phyloP scores from a whole-genome alignment of 2,329 filamentous ascomycete genomes.

The Zelopaecilomyces penicillatus region DNA sequence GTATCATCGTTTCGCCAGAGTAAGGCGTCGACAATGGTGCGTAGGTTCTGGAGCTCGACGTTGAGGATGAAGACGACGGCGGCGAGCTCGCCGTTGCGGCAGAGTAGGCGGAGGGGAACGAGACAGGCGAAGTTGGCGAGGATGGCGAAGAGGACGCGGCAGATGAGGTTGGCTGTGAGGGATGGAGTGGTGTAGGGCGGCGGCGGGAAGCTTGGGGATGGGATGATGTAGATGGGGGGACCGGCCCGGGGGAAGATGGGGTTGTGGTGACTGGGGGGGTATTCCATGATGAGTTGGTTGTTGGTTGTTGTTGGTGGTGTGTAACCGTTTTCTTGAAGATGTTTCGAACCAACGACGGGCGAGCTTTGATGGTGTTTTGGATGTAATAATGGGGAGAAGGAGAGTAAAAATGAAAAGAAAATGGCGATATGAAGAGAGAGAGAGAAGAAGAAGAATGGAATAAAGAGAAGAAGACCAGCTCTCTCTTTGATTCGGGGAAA shows the following conservation, averaged over 20 bases:
- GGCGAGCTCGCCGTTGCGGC: constrained; percentile 45
- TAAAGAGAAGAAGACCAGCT: too few species aligned
- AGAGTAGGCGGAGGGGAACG: constrained; percentile 44
- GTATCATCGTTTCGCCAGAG: constrained; percentile 47
- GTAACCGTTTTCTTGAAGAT: too few species aligned
- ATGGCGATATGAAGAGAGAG: too few species aligned
- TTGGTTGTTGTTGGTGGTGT: too few species aligned
- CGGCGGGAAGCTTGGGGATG: neutral
- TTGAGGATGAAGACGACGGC: constrained; percentile 41
- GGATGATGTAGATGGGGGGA: constrained; percentile 9
- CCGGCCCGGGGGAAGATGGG: constrained; percentile 4
- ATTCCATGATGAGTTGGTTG: too few species aligned
- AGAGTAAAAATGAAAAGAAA: too few species aligned
- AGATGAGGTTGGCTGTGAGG: constrained; percentile 37
- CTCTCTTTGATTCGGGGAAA: too few species aligned
- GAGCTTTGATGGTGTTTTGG: too few species aligned
- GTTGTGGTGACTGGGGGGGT: neutral
- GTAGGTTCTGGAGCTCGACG: constrained; percentile 38
- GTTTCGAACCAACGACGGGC: too few species aligned
- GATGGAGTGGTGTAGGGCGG: constrained; percentile 18
- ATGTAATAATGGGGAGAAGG: too few species aligned
- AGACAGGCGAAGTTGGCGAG: constrained; percentile 38
- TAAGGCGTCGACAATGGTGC: constrained; percentile 41
- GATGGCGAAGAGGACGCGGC: constrained; percentile 39
- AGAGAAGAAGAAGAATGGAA: too few species aligned